These are phyloP conservation scores for Vanilla planifolia DNA, from an alignment of 106 monocot genomes.

Conservation along the genomic window DNA sequence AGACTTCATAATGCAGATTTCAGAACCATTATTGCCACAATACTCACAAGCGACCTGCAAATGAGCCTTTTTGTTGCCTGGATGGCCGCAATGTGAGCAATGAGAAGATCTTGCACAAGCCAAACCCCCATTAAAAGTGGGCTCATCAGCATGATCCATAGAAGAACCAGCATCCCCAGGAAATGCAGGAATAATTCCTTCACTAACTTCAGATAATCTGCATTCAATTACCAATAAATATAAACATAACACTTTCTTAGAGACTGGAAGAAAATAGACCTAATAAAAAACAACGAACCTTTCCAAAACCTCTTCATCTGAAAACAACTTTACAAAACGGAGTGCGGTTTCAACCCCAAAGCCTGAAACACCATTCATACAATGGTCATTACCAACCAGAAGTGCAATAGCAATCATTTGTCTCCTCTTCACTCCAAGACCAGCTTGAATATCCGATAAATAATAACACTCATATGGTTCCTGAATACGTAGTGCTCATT, in stretches of 20 bases:
- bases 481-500: slow-evolving; percentile 39
- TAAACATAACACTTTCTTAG: neutral
- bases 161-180: slow-evolving; percentile 8
- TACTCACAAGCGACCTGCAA: slow-evolving; percentile 45
- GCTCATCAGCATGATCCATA: slow-evolving; percentile 19
- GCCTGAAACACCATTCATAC: slow-evolving; percentile 75
- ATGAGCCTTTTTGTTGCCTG: slow-evolving; percentile 72
- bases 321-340: slow-evolving; percentile 72
- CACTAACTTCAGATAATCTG: slow-evolving; percentile 74
- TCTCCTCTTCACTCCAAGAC: slow-evolving; percentile 76
- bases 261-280: neutral
- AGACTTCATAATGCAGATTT: slow-evolving; percentile 58
- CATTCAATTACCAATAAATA: slow-evolving; percentile 5
- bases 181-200: slow-evolving; percentile 18
- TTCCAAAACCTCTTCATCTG: slow-evolving; percentile 66
- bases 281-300: slow-evolving; percentile 32
- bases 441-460: slow-evolving; percentile 78
- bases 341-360: slow-evolving; percentile 85
- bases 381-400: slow-evolving; percentile 79
- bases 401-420: slow-evolving; percentile 81
- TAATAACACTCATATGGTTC: slow-evolving; percentile 95
- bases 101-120: slow-evolving; percentile 41
- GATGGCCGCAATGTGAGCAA: slow-evolving; percentile 91
- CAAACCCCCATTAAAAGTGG: slow-evolving; percentile 11
- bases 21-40: slow-evolving; percentile 34